Base-by-base conservation (phyloP, 202 grass and related monocot genomes). In the Setaria italica region DNA sequence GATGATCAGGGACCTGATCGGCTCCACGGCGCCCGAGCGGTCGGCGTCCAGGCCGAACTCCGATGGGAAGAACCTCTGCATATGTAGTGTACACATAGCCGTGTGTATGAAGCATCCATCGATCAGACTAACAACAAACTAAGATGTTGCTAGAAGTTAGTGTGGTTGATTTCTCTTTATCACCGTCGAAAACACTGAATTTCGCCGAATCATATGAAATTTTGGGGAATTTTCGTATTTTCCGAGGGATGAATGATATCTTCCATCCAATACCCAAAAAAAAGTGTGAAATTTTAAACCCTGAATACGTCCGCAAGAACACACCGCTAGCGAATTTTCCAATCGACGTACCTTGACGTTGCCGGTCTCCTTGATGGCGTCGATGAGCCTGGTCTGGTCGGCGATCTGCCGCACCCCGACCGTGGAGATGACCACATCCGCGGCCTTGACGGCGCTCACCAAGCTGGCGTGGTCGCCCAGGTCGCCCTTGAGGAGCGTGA, bases 361-460 rank as follows among this genome's bases (percentile, higher is more conserved):
- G 25, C 89, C 92, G 20, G 87, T 78, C 73, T 94, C 92, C 78
- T 90, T 94, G 72, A 94, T 92, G 50, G 92, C 92, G 2, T 62
- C 81, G 33, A 94, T 72, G 62, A 94, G 90, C 62, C 41, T 85
- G 12, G 77, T 90, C 67, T 92, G 89, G 62, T 90, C 92, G 41
- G 86, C 67, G 70, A 85, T 2, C 67, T 92, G 92, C 14, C 4
- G 16, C 13, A 45, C 7, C 0, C 92, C 78, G 9, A 94, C 47
- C 0, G 89, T 80, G 12, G 92, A 94, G 82, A 94, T 86, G 78
- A 92, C 89, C 37, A 94, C 87, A 80, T 94, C 92, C 0, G 79
- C 92, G 1, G 30, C 20, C 88, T 86, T 86, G 57, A 86, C 72
- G 2, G 87, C 92, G 49, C 39, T 78, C 32, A 92, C 25, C 43